phyloP scores from a whole-genome alignment of 768 basidiomycete species.

The Naematelia encephala region DNA sequence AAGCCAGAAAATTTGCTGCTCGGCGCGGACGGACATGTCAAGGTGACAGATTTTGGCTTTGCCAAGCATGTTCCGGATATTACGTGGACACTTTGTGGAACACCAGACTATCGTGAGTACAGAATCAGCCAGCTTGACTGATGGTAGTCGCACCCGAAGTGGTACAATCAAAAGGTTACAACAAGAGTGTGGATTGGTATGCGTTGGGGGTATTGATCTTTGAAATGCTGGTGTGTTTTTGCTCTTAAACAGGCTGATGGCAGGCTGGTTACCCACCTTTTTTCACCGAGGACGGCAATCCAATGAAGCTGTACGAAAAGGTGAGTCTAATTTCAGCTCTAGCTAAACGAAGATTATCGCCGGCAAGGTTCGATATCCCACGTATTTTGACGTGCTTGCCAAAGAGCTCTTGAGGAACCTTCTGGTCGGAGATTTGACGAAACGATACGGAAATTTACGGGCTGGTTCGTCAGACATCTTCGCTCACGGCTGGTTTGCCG shows the following conservation, averaged over 20 bases:
- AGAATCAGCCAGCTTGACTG: background rate
- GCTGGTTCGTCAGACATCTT: slow-evolving; percentile 51
- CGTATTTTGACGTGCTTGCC: slow-evolving; percentile 51
- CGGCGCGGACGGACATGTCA: slow-evolving; percentile 92
- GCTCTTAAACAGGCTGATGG: background rate
- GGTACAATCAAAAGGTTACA: slow-evolving; percentile 53
- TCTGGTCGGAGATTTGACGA: slow-evolving; percentile 51
- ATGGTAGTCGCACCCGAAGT: slow-evolving; percentile 51
- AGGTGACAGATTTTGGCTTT: slow-evolving; percentile 95
- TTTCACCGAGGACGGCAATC: slow-evolving; percentile 53
- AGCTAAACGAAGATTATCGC: slow-evolving; percentile 43
- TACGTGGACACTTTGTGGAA: slow-evolving; percentile 53
- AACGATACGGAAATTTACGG: slow-evolving; percentile 51
- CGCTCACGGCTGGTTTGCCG: slow-evolving; percentile 63
- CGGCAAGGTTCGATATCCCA: slow-evolving; percentile 52
- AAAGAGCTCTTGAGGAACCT: slow-evolving; percentile 52
- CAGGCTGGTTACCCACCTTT: slow-evolving; percentile 53
- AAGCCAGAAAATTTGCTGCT: slow-evolving; percentile 72
- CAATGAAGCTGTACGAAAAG: slow-evolving; percentile 53
- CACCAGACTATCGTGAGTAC: slow-evolving; percentile 52
- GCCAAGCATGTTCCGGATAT: slow-evolving; percentile 47
- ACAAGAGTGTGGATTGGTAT: slow-evolving; percentile 53
- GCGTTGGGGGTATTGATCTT: slow-evolving; percentile 52
- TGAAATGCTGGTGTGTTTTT: slow-evolving; percentile 50
- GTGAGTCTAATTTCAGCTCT: slow-evolving; percentile 24